Evolutionary conservation across 306 rosid species (phyloP).

Genomic region (Dalbergia cochinchinensis): DNA sequence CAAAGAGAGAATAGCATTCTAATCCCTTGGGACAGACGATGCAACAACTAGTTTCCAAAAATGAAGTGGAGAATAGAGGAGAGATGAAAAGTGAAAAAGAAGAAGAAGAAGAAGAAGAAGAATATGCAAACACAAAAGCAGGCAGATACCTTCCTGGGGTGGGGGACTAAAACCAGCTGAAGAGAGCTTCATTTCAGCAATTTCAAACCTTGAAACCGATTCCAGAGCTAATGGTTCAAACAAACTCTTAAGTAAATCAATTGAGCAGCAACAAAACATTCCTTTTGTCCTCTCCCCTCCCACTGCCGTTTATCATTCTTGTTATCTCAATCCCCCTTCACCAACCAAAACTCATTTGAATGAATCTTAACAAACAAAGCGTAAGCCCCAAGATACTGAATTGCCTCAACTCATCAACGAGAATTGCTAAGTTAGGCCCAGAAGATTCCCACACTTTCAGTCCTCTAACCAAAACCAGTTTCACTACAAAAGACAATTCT

Average conservation of each 20-base stretch:
- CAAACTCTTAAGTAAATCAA: slow-evolving; percentile 49
- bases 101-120: background rate
- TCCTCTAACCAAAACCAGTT: slow-evolving; percentile 81
- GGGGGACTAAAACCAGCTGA: slow-evolving; percentile 89
- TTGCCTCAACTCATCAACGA: slow-evolving; percentile 33
- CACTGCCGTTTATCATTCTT: slow-evolving; percentile 55
- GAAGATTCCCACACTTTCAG: slow-evolving; percentile 47
- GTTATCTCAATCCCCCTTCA: slow-evolving; percentile 38
- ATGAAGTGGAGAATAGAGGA: slow-evolving; percentile 34
- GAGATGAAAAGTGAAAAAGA: slow-evolving; percentile 2
- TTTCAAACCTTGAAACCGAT: slow-evolving; percentile 46
- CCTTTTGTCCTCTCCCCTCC: slow-evolving; percentile 47
- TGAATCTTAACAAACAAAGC: slow-evolving; percentile 47
- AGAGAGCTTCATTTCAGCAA: slow-evolving; percentile 81
- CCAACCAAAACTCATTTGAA: slow-evolving; percentile 50
- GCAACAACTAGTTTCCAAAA: slow-evolving; percentile 25
- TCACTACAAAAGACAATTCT: slow-evolving; percentile 58
- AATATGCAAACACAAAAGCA: slow-evolving; percentile 38
- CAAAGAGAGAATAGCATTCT: slow-evolving; percentile 12
- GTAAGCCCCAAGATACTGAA: slow-evolving; percentile 29
- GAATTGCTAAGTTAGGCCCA: slow-evolving; percentile 44
- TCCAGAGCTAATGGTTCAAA: slow-evolving; percentile 48
- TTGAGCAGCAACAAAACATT: slow-evolving; percentile 51
- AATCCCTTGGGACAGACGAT: slow-evolving; percentile 12
- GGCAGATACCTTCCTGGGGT: slow-evolving; percentile 74